These are phyloP conservation scores for Eucalyptus regnans DNA, from an alignment of 345 rosid species.

Conservation along the genomic window DNA sequence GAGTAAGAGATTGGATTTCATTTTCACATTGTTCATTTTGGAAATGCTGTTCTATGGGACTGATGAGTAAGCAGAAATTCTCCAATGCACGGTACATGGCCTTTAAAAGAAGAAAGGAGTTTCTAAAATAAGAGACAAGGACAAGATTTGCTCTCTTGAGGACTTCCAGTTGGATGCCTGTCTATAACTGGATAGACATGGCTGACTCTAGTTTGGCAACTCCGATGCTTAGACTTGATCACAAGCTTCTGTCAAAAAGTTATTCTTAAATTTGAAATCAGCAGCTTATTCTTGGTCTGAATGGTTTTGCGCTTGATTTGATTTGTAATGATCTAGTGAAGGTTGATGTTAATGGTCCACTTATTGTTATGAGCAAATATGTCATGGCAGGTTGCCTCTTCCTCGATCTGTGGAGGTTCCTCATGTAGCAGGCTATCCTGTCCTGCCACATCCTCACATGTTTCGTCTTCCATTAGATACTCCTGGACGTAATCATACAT, in stretches of 20 bases:
- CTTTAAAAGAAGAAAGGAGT: background rate
- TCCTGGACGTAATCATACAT: slow-evolving; percentile 21
- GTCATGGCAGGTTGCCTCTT: slow-evolving; percentile 46
- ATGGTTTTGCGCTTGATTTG: background rate
- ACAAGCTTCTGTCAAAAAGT: background rate
- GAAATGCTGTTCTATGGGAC: background rate
- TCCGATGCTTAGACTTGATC: background rate
- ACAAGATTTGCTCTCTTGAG: background rate
- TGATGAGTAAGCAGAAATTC: background rate
- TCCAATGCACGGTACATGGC: background rate
- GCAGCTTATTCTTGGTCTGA: background rate
- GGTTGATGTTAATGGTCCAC: background rate
- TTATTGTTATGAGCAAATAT: background rate
- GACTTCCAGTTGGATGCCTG: background rate
- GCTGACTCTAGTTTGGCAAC: background rate
- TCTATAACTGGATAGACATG: background rate
- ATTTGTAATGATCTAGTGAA: rapidly evolving
- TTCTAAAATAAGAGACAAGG: background rate
- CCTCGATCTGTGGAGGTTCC: slow-evolving; percentile 43
- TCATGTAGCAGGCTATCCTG: slow-evolving; percentile 55
- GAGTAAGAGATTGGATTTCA: background rate
- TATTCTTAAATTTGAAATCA: background rate
- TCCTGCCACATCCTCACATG: slow-evolving; percentile 47
- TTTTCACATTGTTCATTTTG: background rate
- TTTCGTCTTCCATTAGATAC: slow-evolving; percentile 24